Percentiles rank a stretch among this genome's conserved stretches.
Conservation (phyloP, 306 rosid genomes). For the Carpinus fangiana region DNA sequence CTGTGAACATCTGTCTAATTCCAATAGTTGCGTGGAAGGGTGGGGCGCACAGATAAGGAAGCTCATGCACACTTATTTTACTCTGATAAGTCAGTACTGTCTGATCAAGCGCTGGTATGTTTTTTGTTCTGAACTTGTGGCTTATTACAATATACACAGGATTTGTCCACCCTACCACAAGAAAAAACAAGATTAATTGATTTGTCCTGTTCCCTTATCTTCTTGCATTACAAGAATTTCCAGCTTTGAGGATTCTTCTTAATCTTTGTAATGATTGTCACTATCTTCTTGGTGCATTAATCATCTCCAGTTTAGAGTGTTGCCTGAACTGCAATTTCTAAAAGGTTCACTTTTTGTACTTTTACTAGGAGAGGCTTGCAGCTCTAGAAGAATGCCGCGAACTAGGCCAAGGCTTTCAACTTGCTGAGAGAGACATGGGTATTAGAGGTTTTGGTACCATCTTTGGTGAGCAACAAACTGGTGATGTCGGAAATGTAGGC, state of each 20-base stretch:
- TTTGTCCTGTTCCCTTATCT: background rate
- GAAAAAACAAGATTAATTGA: background rate
- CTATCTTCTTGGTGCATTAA: slow-evolving; percentile 12
- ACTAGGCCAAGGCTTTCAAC: slow-evolving; percentile 98
- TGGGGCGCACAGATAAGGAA: slow-evolving; percentile 96
- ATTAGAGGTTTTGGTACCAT: slow-evolving; percentile 96
- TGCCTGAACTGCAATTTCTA: slow-evolving; percentile 20
- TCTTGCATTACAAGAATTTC: background rate
- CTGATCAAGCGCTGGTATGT: slow-evolving; percentile 80
- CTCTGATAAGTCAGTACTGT: slow-evolving; percentile 70
- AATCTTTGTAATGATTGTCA: background rate
- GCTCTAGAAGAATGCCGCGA: slow-evolving; percentile 94
- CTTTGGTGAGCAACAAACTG: slow-evolving; percentile 94
- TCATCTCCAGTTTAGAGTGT: slow-evolving; percentile 17
- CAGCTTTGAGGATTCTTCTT: background rate
- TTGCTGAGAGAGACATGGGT: slow-evolving; percentile 97
- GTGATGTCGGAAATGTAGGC: slow-evolving; percentile 96
- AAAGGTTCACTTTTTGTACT: slow-evolving; percentile 37
- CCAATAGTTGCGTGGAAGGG: slow-evolving; percentile 91
- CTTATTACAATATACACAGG: background rate
- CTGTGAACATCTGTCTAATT: slow-evolving; percentile 22
- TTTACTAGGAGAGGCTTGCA: slow-evolving; percentile 78
- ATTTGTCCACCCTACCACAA: background rate
- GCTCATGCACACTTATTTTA: slow-evolving; percentile 90
- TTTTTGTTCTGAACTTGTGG: slow-evolving; percentile 27